Conservation (phyloP, 2,329 filamentous ascomycete genomes). For the Plectosphaerella plurivora region DNA sequence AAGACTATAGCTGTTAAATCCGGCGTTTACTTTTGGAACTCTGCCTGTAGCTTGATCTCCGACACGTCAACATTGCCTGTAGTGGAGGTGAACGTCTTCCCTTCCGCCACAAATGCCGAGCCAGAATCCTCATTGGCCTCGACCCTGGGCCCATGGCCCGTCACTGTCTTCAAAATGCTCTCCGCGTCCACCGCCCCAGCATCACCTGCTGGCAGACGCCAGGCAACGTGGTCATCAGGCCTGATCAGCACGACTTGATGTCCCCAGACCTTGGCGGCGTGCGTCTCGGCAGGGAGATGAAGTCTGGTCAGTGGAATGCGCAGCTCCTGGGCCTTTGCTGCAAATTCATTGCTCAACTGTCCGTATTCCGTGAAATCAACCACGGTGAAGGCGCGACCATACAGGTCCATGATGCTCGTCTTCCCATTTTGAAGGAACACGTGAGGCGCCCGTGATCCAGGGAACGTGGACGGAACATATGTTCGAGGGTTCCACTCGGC, state of each 20-base stretch:
- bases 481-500: neutral
- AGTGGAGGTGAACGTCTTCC: neutral
- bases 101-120: neutral
- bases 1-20: too few relatives aligned
- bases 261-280: neutral
- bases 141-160: slow-evolving; percentile 11
- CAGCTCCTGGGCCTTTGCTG: neutral
- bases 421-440: neutral
- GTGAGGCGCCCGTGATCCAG: neutral
- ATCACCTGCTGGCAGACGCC: neutral
- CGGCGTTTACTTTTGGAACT: neutral
- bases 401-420: neutral
- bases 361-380: neutral
- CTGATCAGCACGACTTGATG: neutral
- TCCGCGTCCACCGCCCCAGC: neutral
- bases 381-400: neutral
- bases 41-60: neutral
- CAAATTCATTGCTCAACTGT: neutral
- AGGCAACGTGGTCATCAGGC: neutral
- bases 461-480: neutral
- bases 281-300: neutral
- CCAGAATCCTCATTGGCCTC: neutral
- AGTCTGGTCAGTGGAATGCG: neutral
- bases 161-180: slow-evolving; percentile 12
- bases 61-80: neutral